Conservation (phyloP, 169 alveolate genomes). For the Cryptosporidium andersoni region DNA sequence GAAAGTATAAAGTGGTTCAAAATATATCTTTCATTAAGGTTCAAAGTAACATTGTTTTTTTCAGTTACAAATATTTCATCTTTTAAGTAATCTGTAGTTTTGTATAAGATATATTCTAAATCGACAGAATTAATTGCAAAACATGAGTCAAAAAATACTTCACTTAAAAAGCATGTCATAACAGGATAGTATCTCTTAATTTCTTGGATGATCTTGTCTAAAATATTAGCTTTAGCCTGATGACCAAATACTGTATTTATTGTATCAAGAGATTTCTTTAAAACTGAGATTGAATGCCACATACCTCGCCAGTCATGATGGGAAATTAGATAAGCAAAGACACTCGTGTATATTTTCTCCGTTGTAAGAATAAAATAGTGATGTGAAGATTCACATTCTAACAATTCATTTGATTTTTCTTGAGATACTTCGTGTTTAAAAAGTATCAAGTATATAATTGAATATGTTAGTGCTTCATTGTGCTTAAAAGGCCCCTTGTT, state of each 20-base stretch:
- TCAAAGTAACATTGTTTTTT: too few relatives aligned
- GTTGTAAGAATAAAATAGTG: background rate
- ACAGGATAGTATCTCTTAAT: background rate
- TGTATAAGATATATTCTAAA: background rate
- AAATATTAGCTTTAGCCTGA: slow-evolving; percentile 2
- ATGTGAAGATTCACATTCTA: background rate
- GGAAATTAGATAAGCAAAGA: slow-evolving; percentile 45
- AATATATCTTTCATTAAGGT: slow-evolving; percentile 19
- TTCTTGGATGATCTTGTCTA: slow-evolving; percentile 15
- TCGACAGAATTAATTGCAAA: slow-evolving; percentile 11
- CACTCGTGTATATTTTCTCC: slow-evolving; percentile 9
- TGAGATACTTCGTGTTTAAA: background rate
- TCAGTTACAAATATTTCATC: background rate
- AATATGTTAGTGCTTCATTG: slow-evolving; percentile 51
- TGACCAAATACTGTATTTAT: background rate
- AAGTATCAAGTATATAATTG: slow-evolving; percentile 20
- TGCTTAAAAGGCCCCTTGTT: slow-evolving; percentile 24
- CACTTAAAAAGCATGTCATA: slow-evolving; percentile 23
- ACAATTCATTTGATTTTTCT: background rate
- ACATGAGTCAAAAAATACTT: slow-evolving; percentile 30
- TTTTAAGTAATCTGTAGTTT: slow-evolving; percentile 23
- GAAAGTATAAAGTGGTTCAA: slow-evolving; percentile 1
- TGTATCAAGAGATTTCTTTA: slow-evolving; percentile 10
- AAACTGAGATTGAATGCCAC: slow-evolving; percentile 6
- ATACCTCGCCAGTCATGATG: slow-evolving; percentile 54